Conservation (phyloP, 192 early-diverging fungal species). For the Coemansia sp. region DNA sequence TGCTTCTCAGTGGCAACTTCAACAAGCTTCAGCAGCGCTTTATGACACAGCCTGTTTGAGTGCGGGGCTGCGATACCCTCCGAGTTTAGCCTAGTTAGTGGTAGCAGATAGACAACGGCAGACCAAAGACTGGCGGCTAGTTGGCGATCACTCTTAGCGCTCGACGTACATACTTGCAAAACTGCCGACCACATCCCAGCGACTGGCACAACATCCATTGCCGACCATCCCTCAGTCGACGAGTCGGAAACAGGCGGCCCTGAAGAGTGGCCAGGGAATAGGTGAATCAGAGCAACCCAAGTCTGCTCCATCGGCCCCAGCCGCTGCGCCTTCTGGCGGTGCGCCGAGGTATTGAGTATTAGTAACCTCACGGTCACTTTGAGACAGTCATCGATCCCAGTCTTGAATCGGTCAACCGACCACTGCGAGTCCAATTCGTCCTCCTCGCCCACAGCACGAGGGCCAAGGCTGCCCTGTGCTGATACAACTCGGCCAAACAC, state of each 20-base stretch:
- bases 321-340: background rate
- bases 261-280: slow-evolving; percentile 12
- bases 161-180: slow-evolving; percentile 8
- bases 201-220: slow-evolving; percentile 12
- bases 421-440: slow-evolving; percentile 23
- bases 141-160: background rate
- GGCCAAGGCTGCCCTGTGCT: slow-evolving; percentile 10
- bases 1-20: slow-evolving; percentile 28
- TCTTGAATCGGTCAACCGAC: slow-evolving; percentile 16
- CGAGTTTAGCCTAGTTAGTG: slow-evolving; percentile 36
- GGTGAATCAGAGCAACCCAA: slow-evolving; percentile 38
- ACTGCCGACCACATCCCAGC: slow-evolving; percentile 26
- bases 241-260: background rate
- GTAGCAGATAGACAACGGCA: slow-evolving; percentile 23
- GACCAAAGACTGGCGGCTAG: slow-evolving; percentile 28
- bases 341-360: background rate
- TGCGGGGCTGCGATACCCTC: slow-evolving; percentile 51
- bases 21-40: slow-evolving; percentile 18
- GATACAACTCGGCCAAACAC: slow-evolving; percentile 11
- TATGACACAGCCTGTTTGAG: slow-evolving; percentile 12
- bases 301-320: slow-evolving; percentile 20
- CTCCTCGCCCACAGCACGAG: slow-evolving; percentile 43
- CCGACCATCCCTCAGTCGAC: background rate
- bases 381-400: slow-evolving; percentile 35
- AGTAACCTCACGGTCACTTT: slow-evolving; percentile 24